Evolutionary conservation across 257 asterid genomes (phyloP).

Genomic region (Schizonepeta tenuifolia): DNA sequence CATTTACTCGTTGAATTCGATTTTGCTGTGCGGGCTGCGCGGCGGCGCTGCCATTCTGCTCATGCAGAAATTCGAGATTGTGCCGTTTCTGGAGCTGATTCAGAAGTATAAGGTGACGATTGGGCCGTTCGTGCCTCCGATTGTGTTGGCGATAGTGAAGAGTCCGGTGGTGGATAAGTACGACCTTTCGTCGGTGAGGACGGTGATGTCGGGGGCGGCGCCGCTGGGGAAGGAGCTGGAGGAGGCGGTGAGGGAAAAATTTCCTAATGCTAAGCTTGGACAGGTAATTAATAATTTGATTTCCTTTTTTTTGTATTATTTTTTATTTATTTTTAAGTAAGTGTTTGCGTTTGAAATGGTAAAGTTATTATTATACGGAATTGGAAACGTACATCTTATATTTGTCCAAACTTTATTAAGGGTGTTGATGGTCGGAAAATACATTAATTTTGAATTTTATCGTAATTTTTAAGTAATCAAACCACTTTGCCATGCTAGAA

Average conservation of each 20-base stretch:
- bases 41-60: slow-evolving; percentile 84
- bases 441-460: too few species aligned
- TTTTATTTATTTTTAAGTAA: too few species aligned
- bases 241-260: slow-evolving; percentile 75
- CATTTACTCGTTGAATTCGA: slow-evolving; percentile 77
- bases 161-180: slow-evolving; percentile 74
- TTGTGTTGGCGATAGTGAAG: slow-evolving; percentile 74
- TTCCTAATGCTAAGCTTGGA: slow-evolving; percentile 84
- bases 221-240: slow-evolving; percentile 95
- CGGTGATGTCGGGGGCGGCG: slow-evolving; percentile 98
- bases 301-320: neutral
- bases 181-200: slow-evolving; percentile 81
- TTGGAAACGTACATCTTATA: too few species aligned
- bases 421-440: too few species aligned
- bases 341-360: too few species aligned
- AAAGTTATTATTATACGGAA: too few species aligned
- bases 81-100: slow-evolving; percentile 66
- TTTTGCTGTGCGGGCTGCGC: slow-evolving; percentile 82
- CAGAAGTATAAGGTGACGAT: slow-evolving; percentile 75
- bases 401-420: too few species aligned
- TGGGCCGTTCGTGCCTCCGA: slow-evolving; percentile 95
- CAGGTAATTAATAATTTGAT: slow-evolving; percentile 50
- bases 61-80: slow-evolving; percentile 83
- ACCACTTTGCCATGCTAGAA: too few species aligned
- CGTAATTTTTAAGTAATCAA: too few species aligned